Base-by-base conservation (phyloP, 192 early-diverging fungal genomes). In the Jimgerdemannia flammicorona region DNA sequence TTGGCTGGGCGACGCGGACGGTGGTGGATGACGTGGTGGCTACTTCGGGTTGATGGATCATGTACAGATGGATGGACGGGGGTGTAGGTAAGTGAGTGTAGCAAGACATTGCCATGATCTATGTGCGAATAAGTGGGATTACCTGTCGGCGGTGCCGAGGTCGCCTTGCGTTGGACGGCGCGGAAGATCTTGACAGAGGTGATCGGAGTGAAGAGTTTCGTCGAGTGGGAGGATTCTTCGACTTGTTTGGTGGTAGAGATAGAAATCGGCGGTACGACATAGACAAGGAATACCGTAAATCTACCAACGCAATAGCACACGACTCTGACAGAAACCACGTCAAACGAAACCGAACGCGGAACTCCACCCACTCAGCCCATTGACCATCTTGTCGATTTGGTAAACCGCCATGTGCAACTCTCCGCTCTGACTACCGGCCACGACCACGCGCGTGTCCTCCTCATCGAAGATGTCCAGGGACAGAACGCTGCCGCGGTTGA, bases 381-480 rank as follows among this genome's bases (percentile, higher is more conserved):
- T 75, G 14, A n/a, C 7, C 8, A 70, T 43, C 49, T 19, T 77
- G 70, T 72, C 67, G 43, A 40, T 43, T 63, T 82, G 72, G 54
- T 82, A 79, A 42, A 82, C 69, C 3, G 72, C 73, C 42, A 82
- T 66, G 66, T 74, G 77, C 9, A 82, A 59, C 14, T 82, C 81
- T 3, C 81, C 81, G n/a, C 76, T 66, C 59, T 82, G 81, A 10
- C 81, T 78, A 64, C 77, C 81, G 40, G 81, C 74, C 41, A 75
- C 78, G 41, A 80, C 71, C 3, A 78, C 72, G 41, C 64, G 67
- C 40, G 59, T 44, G 17, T 76, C 79, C 19, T 76, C 67, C 0
- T 63, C 67, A 40, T 76, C 72, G 6, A 70, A 70, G 40, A 82
- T 77, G 44, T 82, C 73, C 77, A 79, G 69, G 20, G 71, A 82